phyloP scores from a whole-genome alignment of 108 stramenopile genomes.

The Nitzschia sp. region DNA sequence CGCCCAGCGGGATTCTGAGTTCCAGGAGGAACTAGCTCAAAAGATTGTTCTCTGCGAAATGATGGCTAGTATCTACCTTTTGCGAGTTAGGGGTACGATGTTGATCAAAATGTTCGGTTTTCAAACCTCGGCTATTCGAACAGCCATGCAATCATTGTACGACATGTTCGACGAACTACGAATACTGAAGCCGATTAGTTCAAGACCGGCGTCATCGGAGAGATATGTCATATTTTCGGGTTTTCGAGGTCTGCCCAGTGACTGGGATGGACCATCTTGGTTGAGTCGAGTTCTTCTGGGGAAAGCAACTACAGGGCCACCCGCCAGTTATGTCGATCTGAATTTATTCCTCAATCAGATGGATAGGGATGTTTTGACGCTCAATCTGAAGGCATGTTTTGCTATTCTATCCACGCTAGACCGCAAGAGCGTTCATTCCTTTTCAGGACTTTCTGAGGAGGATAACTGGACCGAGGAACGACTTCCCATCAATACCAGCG shows the following conservation, averaged over 20 bases:
- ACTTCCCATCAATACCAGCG: slow-evolving; percentile 1
- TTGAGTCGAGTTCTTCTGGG: slow-evolving; percentile 53
- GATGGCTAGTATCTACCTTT: slow-evolving; percentile 65
- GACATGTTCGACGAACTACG: slow-evolving; percentile 58
- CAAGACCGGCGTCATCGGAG: slow-evolving; percentile 86
- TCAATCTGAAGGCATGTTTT: slow-evolving; percentile 66
- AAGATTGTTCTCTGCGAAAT: slow-evolving; percentile 76
- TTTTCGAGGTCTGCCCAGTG: slow-evolving; percentile 40
- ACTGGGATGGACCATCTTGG: slow-evolving; percentile 63
- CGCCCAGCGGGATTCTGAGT: slow-evolving; percentile 78
- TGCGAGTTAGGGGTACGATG: slow-evolving; percentile 59
- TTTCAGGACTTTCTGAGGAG: not conserved
- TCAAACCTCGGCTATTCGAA: slow-evolving; percentile 48
- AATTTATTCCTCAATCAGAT: slow-evolving; percentile 33
- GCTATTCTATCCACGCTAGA: slow-evolving; percentile 48
- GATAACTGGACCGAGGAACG: not conserved
- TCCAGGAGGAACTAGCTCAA: slow-evolving; percentile 75
- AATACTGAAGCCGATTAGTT: slow-evolving; percentile 75
- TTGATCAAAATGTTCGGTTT: slow-evolving; percentile 84
- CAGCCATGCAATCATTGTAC: slow-evolving; percentile 35
- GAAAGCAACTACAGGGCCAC: slow-evolving; percentile 12
- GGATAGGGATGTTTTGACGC: slow-evolving; percentile 46
- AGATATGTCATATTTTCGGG: slow-evolving; percentile 73
- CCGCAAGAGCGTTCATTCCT: slow-evolving; percentile 12
- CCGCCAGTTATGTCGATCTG: slow-evolving; percentile 11